phyloP scores from a whole-genome alignment of 257 asterid genomes.

The Gentiana macrophylla region DNA sequence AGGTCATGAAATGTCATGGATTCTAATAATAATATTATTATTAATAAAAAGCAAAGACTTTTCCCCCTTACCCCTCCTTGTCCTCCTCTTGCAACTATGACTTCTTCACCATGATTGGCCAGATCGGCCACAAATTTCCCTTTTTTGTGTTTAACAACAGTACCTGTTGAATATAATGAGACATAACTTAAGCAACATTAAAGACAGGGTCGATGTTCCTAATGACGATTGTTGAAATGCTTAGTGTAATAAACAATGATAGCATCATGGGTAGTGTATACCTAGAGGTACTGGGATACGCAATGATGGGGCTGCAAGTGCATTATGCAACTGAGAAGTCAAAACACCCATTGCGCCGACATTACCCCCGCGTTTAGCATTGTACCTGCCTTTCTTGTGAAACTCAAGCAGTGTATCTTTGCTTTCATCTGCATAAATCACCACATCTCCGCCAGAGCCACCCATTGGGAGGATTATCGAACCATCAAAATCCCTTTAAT shows the following conservation, averaged over 20 bases:
- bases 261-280: constrained; percentile 15
- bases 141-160: constrained; percentile 80
- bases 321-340: constrained; percentile 60
- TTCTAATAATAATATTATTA: too few species aligned
- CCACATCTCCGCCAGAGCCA: constrained; percentile 84
- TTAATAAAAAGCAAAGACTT: too few species aligned
- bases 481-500: constrained; percentile 89
- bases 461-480: constrained; percentile 82
- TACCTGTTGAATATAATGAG: constrained; percentile 39
- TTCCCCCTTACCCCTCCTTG: constrained; percentile 85
- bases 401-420: constrained; percentile 74
- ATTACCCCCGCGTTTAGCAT: constrained; percentile 93
- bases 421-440: constrained; percentile 75
- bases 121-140: constrained; percentile 92
- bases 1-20: background rate
- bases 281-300: constrained; percentile 91
- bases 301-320: constrained; percentile 57
- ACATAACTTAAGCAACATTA: background rate
- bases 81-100: constrained; percentile 92
- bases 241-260: background rate
- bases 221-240: background rate
- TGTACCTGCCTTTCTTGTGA: constrained; percentile 47
- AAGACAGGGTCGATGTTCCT: background rate
- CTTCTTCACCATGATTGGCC: constrained; percentile 78
- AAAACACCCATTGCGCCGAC: constrained; percentile 87